Evolutionary conservation across 805 yeast species (phyloP).

Genomic region (Monosporozyma aquatica): DNA sequence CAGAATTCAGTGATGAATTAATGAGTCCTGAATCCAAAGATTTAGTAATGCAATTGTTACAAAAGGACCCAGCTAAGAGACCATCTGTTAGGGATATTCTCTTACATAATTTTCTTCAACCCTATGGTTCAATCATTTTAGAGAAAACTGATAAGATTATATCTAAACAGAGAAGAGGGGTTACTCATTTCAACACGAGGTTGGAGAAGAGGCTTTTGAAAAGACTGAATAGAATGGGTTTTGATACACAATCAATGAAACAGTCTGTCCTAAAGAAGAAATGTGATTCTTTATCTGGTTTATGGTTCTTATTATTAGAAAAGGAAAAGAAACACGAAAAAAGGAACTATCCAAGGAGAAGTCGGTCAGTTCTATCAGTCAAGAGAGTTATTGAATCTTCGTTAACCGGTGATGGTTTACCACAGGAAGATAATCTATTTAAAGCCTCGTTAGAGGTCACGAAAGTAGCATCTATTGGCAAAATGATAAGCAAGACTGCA

Average conservation of each 20-base stretch:
- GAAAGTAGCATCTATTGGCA: slow-evolving; percentile 10
- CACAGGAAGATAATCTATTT: slow-evolving; percentile 7
- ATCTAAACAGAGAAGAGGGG: slow-evolving; percentile 29
- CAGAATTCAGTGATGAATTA: slow-evolving; percentile 38
- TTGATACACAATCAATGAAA: slow-evolving; percentile 53
- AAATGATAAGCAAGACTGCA: slow-evolving; percentile 8
- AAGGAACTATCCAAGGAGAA: slow-evolving; percentile 28
- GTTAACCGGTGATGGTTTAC: neutral
- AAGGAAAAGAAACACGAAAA: slow-evolving; percentile 30
- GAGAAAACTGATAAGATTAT: slow-evolving; percentile 33
- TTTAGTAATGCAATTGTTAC: slow-evolving; percentile 46
- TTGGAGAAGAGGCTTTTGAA: slow-evolving; percentile 56
- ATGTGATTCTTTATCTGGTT: slow-evolving; percentile 65
- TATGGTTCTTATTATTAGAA: slow-evolving; percentile 62
- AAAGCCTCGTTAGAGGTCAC: slow-evolving; percentile 6
- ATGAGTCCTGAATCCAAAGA: slow-evolving; percentile 42
- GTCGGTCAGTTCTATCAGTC: slow-evolving; percentile 29
- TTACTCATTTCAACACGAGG: slow-evolving; percentile 46
- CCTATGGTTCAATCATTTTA: slow-evolving; percentile 36
- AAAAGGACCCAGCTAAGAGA: slow-evolving; percentile 57
- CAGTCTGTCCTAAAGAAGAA: slow-evolving; percentile 48
- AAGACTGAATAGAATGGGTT: slow-evolving; percentile 48
- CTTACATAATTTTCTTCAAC: slow-evolving; percentile 40
- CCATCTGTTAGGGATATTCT: slow-evolving; percentile 49
- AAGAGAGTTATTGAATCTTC: slow-evolving; percentile 24